A percentile compares a stretch with the other conserved stretches of the same genome.
Conservation (phyloP, 306 rosid genomes). For the Prunus mume region DNA sequence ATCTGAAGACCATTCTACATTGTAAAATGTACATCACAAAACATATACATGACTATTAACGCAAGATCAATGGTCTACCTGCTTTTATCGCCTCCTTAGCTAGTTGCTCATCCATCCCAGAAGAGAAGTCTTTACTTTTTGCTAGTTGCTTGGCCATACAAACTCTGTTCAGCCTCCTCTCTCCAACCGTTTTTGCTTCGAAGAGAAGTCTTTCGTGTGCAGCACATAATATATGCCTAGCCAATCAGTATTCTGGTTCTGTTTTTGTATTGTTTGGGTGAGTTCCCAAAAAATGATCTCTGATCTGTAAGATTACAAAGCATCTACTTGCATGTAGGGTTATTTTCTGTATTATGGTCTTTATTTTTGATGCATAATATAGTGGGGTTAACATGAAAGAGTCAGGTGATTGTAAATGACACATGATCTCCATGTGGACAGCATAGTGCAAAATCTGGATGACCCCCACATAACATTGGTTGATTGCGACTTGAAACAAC, state of each 20-base stretch:
- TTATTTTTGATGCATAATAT: no score
- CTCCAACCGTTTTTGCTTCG: constrained; percentile 62
- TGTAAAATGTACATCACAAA: constrained; percentile 21
- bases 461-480: background rate
- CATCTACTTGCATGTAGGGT: no score
- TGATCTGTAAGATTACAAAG: no score
- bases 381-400: no score
- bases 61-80: constrained; percentile 43
- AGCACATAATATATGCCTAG: no score
- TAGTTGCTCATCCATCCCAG: constrained; percentile 68
- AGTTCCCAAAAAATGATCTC: no score
- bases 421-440: constrained; percentile 1
- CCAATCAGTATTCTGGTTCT: no score
- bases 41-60: constrained; percentile 21
- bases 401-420: background rate
- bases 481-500: background rate
- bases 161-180: constrained; percentile 73
- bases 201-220: background rate
- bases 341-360: no score
- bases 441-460: no score
- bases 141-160: constrained; percentile 52
- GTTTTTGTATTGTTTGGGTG: no score
- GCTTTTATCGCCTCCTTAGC: constrained; percentile 74
- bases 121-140: constrained; percentile 42
- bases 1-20: background rate